Conservation (phyloP, 352 stramenopile species). For the Phytophthora citricola region DNA sequence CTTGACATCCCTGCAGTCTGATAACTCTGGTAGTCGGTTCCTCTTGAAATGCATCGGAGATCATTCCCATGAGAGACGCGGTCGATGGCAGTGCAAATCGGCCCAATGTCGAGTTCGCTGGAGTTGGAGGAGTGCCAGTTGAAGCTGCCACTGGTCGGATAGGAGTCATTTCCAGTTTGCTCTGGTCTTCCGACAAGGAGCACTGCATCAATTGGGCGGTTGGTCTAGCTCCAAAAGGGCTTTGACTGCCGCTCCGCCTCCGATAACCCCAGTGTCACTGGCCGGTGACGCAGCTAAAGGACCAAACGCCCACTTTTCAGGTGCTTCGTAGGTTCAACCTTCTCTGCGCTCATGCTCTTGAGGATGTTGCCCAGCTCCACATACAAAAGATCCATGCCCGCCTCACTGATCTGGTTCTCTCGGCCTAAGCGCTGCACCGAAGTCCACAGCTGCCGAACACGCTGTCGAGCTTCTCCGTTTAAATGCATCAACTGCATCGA, state of each 20-base stretch:
- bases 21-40: slow-evolving; percentile 38
- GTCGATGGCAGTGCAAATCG: slow-evolving; percentile 54
- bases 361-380: slow-evolving; percentile 68
- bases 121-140: slow-evolving; percentile 1
- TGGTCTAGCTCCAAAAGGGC: slow-evolving; percentile 36
- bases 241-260: slow-evolving; percentile 35
- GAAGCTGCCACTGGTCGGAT: slow-evolving; percentile 23
- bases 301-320: slow-evolving; percentile 59
- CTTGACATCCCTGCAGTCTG: slow-evolving; percentile 61
- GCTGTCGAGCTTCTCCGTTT: slow-evolving; percentile 65
- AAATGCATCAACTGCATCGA: slow-evolving; percentile 73
- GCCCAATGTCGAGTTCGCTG: slow-evolving; percentile 13
- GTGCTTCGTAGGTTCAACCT: slow-evolving; percentile 51
- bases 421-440: slow-evolving; percentile 61
- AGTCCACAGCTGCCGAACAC: slow-evolving; percentile 69
- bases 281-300: slow-evolving; percentile 48
- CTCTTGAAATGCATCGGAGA: slow-evolving; percentile 53
- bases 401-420: slow-evolving; percentile 57
- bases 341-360: slow-evolving; percentile 66
- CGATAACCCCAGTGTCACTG: slow-evolving; percentile 11
- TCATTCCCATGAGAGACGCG: slow-evolving; percentile 58
- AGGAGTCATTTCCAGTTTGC: slow-evolving; percentile 62
- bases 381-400: slow-evolving; percentile 57
- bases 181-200: slow-evolving; percentile 63
- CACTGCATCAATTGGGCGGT: slow-evolving; percentile 53